A percentile compares a stretch with the other conserved stretches of the same genome.
Evolutionary conservation across 2,329 filamentous ascomycete species (phyloP).

Genomic region (Chaetothyriales sp.): DNA sequence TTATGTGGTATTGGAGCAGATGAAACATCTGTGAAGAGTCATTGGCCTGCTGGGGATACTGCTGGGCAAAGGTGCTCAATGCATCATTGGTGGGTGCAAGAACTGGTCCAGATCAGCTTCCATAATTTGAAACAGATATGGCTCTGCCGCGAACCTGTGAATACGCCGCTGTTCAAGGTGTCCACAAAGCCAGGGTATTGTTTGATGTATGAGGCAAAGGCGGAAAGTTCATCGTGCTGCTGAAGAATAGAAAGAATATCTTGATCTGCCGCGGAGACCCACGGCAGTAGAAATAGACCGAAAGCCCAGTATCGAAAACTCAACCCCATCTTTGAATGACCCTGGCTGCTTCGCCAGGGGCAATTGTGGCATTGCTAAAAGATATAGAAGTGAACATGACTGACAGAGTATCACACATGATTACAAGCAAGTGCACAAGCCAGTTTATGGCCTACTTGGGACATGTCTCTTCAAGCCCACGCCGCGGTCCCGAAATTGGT

Average conservation of each 20-base stretch:
- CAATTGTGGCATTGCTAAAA: not conserved
- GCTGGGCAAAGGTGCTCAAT: constrained; percentile 2
- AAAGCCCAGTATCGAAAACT: not conserved
- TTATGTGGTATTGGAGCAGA: constrained; percentile 45
- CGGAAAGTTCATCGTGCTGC: constrained; percentile 12
- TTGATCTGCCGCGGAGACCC: not conserved
- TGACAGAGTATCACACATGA: no score
- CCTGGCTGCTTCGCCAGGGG: not conserved
- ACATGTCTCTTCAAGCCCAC: no score
- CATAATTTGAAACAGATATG: not conserved
- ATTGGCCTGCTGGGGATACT: constrained; percentile 5
- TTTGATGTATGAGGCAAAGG: constrained; percentile 9
- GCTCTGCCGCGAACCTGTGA: constrained; percentile 8
- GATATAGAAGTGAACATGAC: not conserved
- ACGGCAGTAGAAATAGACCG: not conserved
- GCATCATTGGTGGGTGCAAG: constrained; percentile 14
- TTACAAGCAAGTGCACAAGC: no score
- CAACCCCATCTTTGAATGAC: not conserved
- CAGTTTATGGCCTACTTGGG: not conserved
- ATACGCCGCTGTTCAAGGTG: constrained; percentile 10
- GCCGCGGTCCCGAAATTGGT: no score
- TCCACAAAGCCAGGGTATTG: constrained; percentile 10
- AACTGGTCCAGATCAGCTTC: constrained; percentile 3
- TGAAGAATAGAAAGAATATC: constrained; percentile 13
- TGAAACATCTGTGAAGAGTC: constrained; percentile 26